A percentile compares a stretch with the other conserved stretches of the same genome.
Evolutionary conservation across 768 basidiomycete species (phyloP).

Genomic region (Pulveroboletus ravenelii): DNA sequence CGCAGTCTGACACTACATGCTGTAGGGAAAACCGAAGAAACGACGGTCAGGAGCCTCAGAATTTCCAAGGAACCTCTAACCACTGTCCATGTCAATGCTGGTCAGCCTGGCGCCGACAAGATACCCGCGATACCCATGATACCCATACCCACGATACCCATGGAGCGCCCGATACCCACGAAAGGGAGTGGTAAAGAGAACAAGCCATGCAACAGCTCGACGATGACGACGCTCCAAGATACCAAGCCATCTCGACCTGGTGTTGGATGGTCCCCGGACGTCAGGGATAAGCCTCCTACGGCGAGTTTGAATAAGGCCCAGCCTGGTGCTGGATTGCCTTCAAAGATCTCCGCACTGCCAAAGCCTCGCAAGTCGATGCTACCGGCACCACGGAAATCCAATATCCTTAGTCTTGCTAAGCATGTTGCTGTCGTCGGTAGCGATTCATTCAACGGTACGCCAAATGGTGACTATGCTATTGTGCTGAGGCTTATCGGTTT

Average conservation of each 20-base stretch:
- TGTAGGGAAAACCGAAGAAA: conserved; percentile 1
- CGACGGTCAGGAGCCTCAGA: not conserved
- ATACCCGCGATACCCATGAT: conserved; percentile 4
- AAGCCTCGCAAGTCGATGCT: conserved; percentile 13
- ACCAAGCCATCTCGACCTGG: not conserved
- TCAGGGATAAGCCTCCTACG: not conserved
- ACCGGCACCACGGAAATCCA: conserved; percentile 4
- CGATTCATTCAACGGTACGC: conserved; percentile 2
- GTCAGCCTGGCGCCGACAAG: conserved; percentile 7
- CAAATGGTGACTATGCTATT: not conserved
- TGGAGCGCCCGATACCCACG: conserved; percentile 1
- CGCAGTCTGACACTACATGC: not conserved
- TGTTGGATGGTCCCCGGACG: conserved; percentile 1
- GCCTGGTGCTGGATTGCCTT: conserved; percentile 3
- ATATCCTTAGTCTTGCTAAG: not conserved
- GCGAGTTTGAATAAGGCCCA: not conserved
- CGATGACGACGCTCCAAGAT: conserved; percentile 1
- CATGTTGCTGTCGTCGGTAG: not conserved
- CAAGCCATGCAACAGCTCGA: not conserved
- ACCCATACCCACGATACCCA: conserved; percentile 2
- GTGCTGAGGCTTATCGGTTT: not conserved
- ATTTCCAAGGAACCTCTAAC: conserved; percentile 1
- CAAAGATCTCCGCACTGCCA: not conserved
- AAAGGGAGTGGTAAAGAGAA: conserved; percentile 18
- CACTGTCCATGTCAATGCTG: not conserved